Conservation (phyloP, 2,329 filamentous ascomycete species). For the Beauveria australis region DNA sequence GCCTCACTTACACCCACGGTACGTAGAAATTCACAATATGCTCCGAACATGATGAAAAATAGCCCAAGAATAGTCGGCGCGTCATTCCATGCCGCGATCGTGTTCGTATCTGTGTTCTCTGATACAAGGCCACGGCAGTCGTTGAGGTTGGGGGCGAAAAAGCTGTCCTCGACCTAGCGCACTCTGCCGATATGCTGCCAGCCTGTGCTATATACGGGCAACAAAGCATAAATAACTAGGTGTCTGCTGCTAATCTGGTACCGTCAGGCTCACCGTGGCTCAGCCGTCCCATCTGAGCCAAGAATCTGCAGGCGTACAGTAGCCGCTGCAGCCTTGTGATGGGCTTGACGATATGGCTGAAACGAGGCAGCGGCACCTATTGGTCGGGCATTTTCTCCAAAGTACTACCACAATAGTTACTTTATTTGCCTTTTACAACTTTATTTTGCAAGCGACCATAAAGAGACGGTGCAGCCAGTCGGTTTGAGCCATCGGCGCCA, state of each 20-base stretch:
- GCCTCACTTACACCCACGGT: neutral
- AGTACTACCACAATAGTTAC: neutral
- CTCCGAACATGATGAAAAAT: neutral
- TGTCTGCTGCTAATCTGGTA: neutral
- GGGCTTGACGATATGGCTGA: neutral
- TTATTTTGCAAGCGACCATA: neutral
- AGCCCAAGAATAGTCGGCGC: neutral
- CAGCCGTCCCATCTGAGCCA: neutral
- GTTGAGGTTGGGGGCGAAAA: no score
- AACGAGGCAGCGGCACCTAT: neutral
- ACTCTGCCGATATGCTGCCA: neutral
- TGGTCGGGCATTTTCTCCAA: neutral
- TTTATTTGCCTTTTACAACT: neutral
- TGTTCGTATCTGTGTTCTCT: neutral
- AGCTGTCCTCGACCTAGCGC: no score
- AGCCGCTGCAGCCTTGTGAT: neutral
- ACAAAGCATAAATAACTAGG: neutral
- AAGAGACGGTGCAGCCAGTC: no score
- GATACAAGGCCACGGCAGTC: no score
- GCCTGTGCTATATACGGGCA: neutral
- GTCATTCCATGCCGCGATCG: neutral
- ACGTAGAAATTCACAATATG: no score
- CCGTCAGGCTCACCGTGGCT: neutral
- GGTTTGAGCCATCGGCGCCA: no score
- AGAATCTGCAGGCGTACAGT: neutral